Percentiles rank a stretch among this genome's conserved stretches.
Conservation (phyloP, 2,329 filamentous ascomycete species). For the Curvularia verruculosa region DNA sequence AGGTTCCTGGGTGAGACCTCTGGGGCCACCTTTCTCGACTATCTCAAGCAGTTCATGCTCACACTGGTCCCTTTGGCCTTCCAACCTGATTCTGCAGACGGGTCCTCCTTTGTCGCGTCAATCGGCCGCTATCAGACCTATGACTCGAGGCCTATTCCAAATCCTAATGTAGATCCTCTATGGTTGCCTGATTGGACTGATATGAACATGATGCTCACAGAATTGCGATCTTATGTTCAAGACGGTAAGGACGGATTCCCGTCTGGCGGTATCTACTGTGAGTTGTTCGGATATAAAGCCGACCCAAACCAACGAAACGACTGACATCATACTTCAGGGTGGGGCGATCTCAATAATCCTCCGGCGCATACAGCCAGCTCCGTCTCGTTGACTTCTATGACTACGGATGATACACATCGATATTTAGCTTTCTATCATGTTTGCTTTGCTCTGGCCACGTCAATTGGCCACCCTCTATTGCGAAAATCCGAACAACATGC, state of each 20-base stretch:
- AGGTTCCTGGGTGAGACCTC: constrained; percentile 35
- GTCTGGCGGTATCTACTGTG: constrained; percentile 35
- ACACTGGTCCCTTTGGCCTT: constrained; percentile 28
- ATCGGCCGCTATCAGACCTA: constrained; percentile 38
- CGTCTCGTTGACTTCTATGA: constrained; percentile 22
- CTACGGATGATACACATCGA: constrained; percentile 25
- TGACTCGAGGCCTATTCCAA: constrained; percentile 35
- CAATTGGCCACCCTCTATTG: constrained; percentile 20
- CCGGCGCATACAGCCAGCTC: constrained; percentile 20
- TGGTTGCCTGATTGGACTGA: constrained; percentile 33
- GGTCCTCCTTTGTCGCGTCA: constrained; percentile 28
- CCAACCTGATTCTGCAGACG: constrained; percentile 22
- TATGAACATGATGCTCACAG: constrained; percentile 30
- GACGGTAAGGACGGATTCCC: constrained; percentile 31
- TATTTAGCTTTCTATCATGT: constrained; percentile 35
- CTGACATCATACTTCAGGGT: constrained; percentile 15
- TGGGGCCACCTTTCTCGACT: constrained; percentile 36
- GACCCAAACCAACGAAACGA: neutral
- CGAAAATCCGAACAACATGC: constrained; percentile 25
- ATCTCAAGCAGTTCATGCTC: constrained; percentile 35
- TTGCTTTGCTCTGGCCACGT: constrained; percentile 33
- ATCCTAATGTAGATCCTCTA: constrained; percentile 32
- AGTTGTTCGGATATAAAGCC: neutral
- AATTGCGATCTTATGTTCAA: constrained; percentile 31
- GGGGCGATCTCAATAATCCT: constrained; percentile 29